These are phyloP conservation scores for Auricularia sp. DNA, from an alignment of 768 basidiomycete genomes.

Conservation along the genomic window DNA sequence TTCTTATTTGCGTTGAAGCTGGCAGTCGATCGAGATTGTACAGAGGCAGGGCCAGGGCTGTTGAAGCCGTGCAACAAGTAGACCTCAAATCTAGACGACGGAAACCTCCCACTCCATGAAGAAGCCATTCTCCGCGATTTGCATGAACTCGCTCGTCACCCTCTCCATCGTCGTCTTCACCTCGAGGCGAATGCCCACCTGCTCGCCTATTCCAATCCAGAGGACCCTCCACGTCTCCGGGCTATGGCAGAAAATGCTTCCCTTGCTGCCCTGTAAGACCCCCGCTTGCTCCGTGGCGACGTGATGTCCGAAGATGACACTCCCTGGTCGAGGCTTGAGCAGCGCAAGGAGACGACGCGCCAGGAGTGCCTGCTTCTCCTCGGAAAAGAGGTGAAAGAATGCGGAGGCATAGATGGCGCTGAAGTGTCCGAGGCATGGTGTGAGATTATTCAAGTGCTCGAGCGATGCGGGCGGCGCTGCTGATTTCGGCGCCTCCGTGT, in stretches of 20 bases:
- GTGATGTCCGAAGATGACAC: conserved; percentile 27
- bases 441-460: conserved; percentile 16
- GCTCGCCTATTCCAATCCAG: conserved; percentile 25
- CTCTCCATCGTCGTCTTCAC: neutral
- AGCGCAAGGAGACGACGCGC: conserved; percentile 20
- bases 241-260: conserved; percentile 25
- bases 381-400: conserved; percentile 28
- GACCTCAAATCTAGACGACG: no score
- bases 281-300: conserved; percentile 25
- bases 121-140: no score
- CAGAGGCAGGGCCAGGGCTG: no score
- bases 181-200: neutral
- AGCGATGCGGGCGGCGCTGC: conserved; percentile 4
- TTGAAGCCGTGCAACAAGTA: no score
- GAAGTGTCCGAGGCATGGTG: conserved; percentile 10
- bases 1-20: no score
- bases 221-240: conserved; percentile 27
- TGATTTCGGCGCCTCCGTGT: neutral
- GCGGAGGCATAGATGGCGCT: conserved; percentile 24
- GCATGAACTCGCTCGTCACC: no score
- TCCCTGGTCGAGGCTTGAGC: conserved; percentile 16
- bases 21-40: no score
- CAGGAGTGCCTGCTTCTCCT: conserved; percentile 22
- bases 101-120: no score
- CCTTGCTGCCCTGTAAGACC: conserved; percentile 22